phyloP scores from a whole-genome alignment of 441 rosid genomes.

The Gossypium lobatum region DNA sequence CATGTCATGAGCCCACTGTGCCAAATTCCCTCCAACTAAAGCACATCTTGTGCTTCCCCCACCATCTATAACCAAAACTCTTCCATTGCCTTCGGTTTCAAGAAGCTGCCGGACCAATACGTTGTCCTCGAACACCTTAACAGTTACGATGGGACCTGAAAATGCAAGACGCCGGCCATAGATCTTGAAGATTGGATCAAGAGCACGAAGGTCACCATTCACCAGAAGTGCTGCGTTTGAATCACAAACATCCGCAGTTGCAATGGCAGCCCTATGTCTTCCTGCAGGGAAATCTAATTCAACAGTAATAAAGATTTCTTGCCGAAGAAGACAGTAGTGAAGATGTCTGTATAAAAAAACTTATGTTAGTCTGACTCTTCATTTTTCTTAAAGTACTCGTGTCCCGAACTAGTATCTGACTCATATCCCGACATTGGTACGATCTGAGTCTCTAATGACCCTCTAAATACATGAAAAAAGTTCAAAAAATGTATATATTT shows the following conservation, averaged over 20 bases:
- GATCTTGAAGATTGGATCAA: conserved; percentile 60
- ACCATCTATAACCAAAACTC: conserved; percentile 75
- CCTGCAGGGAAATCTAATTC: background rate
- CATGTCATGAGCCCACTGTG: conserved; percentile 52
- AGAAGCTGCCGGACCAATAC: conserved; percentile 62
- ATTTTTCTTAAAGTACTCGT: background rate
- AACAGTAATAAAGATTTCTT: background rate
- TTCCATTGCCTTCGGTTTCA: conserved; percentile 66
- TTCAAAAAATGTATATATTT: background rate
- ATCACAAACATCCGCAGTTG: conserved; percentile 80
- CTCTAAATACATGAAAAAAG: background rate
- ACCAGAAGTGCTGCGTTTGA: conserved; percentile 45
- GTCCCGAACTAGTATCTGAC: background rate
- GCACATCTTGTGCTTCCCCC: conserved; percentile 87
- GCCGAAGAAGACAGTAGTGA: background rate
- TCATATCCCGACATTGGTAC: background rate
- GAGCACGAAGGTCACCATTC: conserved; percentile 57
- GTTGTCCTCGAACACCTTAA: conserved; percentile 82
- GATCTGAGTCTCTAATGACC: background rate
- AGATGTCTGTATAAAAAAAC: background rate
- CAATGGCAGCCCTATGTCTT: conserved; percentile 34
- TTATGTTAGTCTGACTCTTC: background rate
- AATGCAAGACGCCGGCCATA: conserved; percentile 62
- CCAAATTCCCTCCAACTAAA: conserved; percentile 68
- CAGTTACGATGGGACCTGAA: conserved; percentile 59